These are phyloP conservation scores for Hypericum perforatum DNA, from an alignment of 345 rosid genomes.

Conservation along the genomic window DNA sequence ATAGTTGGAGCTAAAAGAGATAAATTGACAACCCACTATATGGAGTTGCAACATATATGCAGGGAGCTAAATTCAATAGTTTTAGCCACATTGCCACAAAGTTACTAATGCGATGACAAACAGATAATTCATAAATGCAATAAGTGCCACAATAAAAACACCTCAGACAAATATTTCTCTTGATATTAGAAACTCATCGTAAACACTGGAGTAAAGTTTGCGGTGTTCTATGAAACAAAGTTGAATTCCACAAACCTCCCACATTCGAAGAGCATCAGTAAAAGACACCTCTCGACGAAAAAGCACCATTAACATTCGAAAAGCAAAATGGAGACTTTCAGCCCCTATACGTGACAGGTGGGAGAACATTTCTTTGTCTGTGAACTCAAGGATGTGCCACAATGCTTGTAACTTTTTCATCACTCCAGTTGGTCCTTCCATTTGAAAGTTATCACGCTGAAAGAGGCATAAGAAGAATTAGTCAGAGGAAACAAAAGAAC, in stretches of 20 bases:
- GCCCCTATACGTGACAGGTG: conserved; percentile 78
- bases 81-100: no score
- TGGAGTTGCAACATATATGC: no score
- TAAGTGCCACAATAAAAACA: no score
- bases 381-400: conserved; percentile 71
- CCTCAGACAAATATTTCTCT: no score
- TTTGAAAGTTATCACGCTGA: conserved; percentile 77
- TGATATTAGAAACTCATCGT: not conserved
- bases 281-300: conserved; percentile 79
- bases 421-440: conserved; percentile 93
- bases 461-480: conserved; percentile 12
- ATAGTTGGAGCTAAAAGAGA: no score
- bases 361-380: conserved; percentile 70
- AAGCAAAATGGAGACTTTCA: conserved; percentile 97
- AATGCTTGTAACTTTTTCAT: conserved; percentile 76
- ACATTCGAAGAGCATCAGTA: conserved; percentile 73
- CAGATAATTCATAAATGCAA: no score
- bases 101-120: no score
- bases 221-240: not conserved
- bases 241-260: conserved; percentile 61
- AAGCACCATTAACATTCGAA: conserved; percentile 82
- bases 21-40: no score
- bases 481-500: conserved; percentile 18
- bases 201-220: not conserved
- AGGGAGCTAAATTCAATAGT: no score